These are phyloP conservation scores for Dichotomocladium elegans DNA, from an alignment of 371 early-diverging fungal species.

Conservation along the genomic window DNA sequence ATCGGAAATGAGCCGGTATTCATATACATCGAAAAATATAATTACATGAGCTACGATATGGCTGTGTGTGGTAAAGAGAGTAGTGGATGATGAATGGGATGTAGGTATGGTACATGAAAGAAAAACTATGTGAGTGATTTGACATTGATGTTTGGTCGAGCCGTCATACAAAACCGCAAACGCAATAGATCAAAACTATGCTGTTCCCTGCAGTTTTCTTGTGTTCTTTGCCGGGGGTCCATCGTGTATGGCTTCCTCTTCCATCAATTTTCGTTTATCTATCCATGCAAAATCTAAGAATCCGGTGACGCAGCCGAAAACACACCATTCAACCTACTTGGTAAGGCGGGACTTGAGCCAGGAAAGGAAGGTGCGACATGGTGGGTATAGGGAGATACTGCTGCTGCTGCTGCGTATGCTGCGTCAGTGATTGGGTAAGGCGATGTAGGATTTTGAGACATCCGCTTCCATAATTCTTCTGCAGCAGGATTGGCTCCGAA, in stretches of 20 bases:
- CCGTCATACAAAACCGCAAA: too few species aligned
- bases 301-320: not conserved
- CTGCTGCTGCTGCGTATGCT: conserved; percentile 1
- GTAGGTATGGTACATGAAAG: not conserved
- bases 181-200: not conserved
- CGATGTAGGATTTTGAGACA: conserved; percentile 1
- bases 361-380: not conserved
- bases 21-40: too few species aligned
- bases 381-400: not conserved
- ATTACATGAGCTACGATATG: too few species aligned
- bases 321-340: not conserved
- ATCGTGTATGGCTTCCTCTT: not conserved
- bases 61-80: too few species aligned
- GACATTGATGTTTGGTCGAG: too few species aligned
- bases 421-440: not conserved
- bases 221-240: not conserved
- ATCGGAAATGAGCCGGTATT: too few species aligned
- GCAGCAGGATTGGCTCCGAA: not conserved
- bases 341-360: conserved; percentile 3
- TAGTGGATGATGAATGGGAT: not conserved
- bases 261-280: conserved; percentile 6
- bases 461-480: too few species aligned
- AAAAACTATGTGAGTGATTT: not conserved
- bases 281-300: not conserved
- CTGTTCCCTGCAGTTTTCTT: not conserved